Conservation (phyloP, 2,329 filamentous ascomycete genomes). For the Colletotrichum trifolii region DNA sequence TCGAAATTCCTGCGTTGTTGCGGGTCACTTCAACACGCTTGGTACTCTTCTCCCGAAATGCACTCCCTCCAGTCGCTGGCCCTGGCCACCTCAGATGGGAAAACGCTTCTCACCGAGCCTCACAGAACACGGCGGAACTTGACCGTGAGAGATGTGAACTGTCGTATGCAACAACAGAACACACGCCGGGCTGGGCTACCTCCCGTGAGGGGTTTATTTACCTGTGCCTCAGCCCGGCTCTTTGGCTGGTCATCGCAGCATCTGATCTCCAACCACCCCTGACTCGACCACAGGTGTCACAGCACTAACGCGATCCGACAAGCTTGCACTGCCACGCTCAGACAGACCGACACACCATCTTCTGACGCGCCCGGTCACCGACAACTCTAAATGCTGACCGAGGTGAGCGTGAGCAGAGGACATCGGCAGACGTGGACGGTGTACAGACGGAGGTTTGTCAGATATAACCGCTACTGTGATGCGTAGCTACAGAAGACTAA, state of each 20-base stretch:
- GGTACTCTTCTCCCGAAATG: slow-evolving; percentile 4
- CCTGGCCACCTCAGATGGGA: not conserved
- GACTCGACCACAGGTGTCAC: slow-evolving; percentile 13
- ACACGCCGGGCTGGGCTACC: slow-evolving; percentile 4
- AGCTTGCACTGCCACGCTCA: slow-evolving; percentile 32
- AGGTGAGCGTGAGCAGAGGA: not conserved
- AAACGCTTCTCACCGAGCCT: not conserved
- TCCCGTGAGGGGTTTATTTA: slow-evolving; percentile 35
- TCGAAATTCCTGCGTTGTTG: too few relatives aligned
- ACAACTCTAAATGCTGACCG: slow-evolving; percentile 20
- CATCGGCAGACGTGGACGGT: too few relatives aligned
- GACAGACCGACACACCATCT: not conserved
- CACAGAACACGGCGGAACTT: slow-evolving; percentile 3
- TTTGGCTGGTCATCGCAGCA: too few relatives aligned
- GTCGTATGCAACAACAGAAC: not conserved
- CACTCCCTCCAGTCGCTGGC: not conserved
- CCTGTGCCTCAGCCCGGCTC: not conserved
- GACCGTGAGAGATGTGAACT: not conserved
- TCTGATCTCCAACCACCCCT: not conserved
- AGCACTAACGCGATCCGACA: slow-evolving; percentile 31
- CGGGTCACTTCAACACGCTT: not conserved
- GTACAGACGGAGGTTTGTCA: too few relatives aligned
- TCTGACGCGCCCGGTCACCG: slow-evolving; percentile 21
- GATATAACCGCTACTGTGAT: too few relatives aligned
- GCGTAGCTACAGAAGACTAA: too few relatives aligned